Conservation (phyloP, 805 yeast genomes). For the Yarrowia sp. region DNA sequence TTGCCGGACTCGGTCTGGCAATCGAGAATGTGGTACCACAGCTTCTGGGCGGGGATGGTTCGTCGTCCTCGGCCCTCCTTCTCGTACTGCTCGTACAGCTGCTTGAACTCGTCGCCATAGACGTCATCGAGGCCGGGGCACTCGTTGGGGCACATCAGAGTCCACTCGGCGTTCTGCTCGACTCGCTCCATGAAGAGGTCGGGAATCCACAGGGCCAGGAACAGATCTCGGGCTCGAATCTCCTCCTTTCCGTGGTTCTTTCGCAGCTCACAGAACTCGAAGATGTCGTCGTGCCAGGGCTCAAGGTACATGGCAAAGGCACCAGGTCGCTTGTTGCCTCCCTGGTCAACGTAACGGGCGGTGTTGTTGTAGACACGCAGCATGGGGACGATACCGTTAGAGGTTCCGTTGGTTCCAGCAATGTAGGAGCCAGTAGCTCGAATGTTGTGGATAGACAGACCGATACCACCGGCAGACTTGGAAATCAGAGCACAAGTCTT, state of each 20-base stretch:
- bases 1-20: conserved; percentile 96
- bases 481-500: conserved; percentile 87
- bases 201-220: conserved; percentile 92
- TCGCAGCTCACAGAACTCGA: conserved; percentile 79
- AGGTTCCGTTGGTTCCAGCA: conserved; percentile 88
- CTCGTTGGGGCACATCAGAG: conserved; percentile 82
- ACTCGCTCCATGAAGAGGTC: conserved; percentile 93
- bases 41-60: conserved; percentile 77
- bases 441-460: conserved; percentile 82
- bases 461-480: conserved; percentile 94
- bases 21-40: conserved; percentile 86
- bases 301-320: conserved; percentile 92
- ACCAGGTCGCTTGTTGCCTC: conserved; percentile 97
- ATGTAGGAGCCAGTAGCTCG: conserved; percentile 84
- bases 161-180: conserved; percentile 75
- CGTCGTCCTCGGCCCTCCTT: conserved; percentile 58
- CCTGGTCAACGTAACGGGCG: conserved; percentile 96
- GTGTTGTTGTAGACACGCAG: conserved; percentile 90
- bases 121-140: conserved; percentile 82
- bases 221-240: conserved; percentile 85
- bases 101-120: conserved; percentile 80
- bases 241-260: conserved; percentile 97
- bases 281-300: conserved; percentile 95
- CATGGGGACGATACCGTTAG: conserved; percentile 96
- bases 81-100: conserved; percentile 70